Percentiles rank a stretch among this genome's conserved stretches.
phyloP scores from a whole-genome alignment of 306 rosid genomes.

The Lathyrus tuberosus region DNA sequence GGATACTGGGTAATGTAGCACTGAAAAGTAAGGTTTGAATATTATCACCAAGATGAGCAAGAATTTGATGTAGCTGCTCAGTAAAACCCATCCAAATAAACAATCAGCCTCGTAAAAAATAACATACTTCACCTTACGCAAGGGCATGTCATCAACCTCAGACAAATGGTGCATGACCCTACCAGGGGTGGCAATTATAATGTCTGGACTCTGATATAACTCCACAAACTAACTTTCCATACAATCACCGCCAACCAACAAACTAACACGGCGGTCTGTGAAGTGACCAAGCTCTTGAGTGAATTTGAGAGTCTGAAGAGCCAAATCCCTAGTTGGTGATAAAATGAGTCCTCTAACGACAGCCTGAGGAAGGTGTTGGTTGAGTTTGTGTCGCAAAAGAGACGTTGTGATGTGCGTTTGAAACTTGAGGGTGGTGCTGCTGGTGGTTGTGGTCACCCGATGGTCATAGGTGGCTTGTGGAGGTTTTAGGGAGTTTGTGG shows the following conservation, averaged over 20 bases:
- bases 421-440: no score
- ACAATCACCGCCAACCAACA: constrained; percentile 94
- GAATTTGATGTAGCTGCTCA: constrained; percentile 83
- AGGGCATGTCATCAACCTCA: constrained; percentile 85
- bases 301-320: constrained; percentile 86
- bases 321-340: constrained; percentile 88
- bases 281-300: constrained; percentile 74
- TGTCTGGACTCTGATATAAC: constrained; percentile 76
- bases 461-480: no score
- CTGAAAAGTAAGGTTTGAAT: constrained; percentile 91
- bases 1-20: constrained; percentile 91
- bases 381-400: constrained; percentile 77
- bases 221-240: constrained; percentile 93
- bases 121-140: constrained; percentile 83
- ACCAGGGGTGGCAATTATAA: constrained; percentile 94
- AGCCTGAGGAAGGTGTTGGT: constrained; percentile 74
- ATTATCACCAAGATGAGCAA: constrained; percentile 74
- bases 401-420: no score
- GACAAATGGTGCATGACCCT: constrained; percentile 95
- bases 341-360: constrained; percentile 85
- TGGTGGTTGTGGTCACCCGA: no score
- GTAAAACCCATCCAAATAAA: constrained; percentile 90
- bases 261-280: constrained; percentile 79
- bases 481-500: no score
- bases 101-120: constrained; percentile 93